Evolutionary conservation across 2,329 filamentous ascomycete species (phyloP).

Genomic region (Neopestalotiopsis sp.): DNA sequence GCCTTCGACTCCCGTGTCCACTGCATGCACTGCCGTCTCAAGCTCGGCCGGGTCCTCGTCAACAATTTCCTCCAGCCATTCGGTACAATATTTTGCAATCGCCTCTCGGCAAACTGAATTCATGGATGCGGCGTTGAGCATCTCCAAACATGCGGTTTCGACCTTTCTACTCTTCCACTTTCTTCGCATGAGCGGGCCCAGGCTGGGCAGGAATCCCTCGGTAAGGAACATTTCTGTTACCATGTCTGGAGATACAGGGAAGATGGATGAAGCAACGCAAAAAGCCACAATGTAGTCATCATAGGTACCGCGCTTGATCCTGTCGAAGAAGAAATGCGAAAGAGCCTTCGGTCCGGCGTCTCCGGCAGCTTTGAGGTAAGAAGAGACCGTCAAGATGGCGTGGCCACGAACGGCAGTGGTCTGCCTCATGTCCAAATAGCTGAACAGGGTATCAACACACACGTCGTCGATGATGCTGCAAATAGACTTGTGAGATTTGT

Average conservation of each 20-base stretch:
- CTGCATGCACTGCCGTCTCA: slow-evolving; percentile 53
- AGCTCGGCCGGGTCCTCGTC: slow-evolving; percentile 70
- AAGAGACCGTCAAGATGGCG: slow-evolving; percentile 81
- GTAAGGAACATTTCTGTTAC: slow-evolving; percentile 83
- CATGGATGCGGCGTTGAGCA: slow-evolving; percentile 91
- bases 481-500: slow-evolving; percentile 51
- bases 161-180: slow-evolving; percentile 86
- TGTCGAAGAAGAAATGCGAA: slow-evolving; percentile 74
- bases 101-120: slow-evolving; percentile 82
- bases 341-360: slow-evolving; percentile 75
- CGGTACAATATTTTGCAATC: slow-evolving; percentile 81
- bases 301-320: slow-evolving; percentile 75
- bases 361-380: slow-evolving; percentile 79
- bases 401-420: slow-evolving; percentile 77
- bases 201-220: slow-evolving; percentile 81
- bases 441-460: slow-evolving; percentile 84
- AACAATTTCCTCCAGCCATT: slow-evolving; percentile 87
- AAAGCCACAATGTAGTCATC: slow-evolving; percentile 92
- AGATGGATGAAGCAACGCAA: slow-evolving; percentile 87
- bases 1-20: slow-evolving; percentile 63
- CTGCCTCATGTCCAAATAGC: slow-evolving; percentile 84
- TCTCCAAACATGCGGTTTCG: slow-evolving; percentile 83
- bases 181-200: slow-evolving; percentile 77
- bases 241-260: slow-evolving; percentile 81
- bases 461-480: slow-evolving; percentile 73